A percentile compares a stretch with the other conserved stretches of the same genome.
phyloP scores from a whole-genome alignment of 208 protist genomes.

The Crithidia thermophila region DNA sequence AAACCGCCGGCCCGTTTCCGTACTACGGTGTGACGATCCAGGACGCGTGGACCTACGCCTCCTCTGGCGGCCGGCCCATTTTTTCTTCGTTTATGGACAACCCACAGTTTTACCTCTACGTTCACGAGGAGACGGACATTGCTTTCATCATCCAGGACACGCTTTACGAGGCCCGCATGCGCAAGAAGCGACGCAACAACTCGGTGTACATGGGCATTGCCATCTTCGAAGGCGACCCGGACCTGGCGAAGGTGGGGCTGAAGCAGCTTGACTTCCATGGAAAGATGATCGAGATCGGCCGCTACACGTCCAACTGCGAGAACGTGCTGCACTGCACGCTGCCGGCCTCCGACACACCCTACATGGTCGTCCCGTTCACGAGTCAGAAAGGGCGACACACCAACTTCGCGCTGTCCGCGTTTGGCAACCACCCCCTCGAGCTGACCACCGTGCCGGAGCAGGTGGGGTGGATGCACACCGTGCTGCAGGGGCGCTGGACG shows the following conservation, averaged over 20 bases:
- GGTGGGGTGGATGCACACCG: slow-evolving; percentile 86
- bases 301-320: slow-evolving; percentile 92
- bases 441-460: slow-evolving; percentile 84
- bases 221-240: slow-evolving; percentile 83
- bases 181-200: slow-evolving; percentile 86
- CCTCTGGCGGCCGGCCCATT: slow-evolving; percentile 84
- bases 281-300: slow-evolving; percentile 85
- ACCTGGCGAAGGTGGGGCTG: slow-evolving; percentile 68
- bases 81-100: slow-evolving; percentile 94
- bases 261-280: slow-evolving; percentile 93
- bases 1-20: slow-evolving; percentile 69
- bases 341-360: slow-evolving; percentile 71
- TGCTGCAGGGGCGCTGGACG: slow-evolving; percentile 81
- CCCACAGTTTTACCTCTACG: slow-evolving; percentile 88
- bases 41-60: slow-evolving; percentile 75
- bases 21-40: slow-evolving; percentile 90
- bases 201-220: slow-evolving; percentile 92
- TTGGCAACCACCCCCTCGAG: slow-evolving; percentile 80
- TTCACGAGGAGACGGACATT: slow-evolving; percentile 68
- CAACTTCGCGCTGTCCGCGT: slow-evolving; percentile 85
- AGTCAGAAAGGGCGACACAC: slow-evolving; percentile 83
- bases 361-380: slow-evolving; percentile 91
- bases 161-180: slow-evolving; percentile 86
- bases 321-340: slow-evolving; percentile 90
- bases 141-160: slow-evolving; percentile 90